A percentile compares a stretch with the other conserved stretches of the same genome.
Conservation (phyloP, 176 grass and related monocot genomes). For the Ensete ventricosum region DNA sequence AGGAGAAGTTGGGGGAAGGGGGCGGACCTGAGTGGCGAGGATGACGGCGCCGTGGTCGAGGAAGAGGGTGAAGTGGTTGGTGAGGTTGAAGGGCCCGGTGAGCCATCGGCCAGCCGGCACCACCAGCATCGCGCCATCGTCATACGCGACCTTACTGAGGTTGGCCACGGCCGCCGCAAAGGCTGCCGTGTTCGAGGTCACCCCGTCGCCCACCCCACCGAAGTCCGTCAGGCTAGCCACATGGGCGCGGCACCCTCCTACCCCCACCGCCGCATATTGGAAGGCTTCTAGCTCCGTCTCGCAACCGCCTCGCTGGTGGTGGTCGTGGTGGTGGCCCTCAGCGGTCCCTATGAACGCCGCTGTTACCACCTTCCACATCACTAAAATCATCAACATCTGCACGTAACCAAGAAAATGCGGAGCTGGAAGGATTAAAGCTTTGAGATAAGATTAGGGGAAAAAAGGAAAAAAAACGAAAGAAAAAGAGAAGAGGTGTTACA, state of each 20-base stretch:
- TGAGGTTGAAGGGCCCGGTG: slow-evolving; percentile 94
- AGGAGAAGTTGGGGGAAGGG: background rate
- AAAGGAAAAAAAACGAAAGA: background rate
- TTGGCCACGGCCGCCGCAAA: slow-evolving; percentile 62
- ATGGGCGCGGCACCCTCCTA: slow-evolving; percentile 36
- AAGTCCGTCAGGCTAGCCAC: slow-evolving; percentile 58
- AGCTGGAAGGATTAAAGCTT: background rate
- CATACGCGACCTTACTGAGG: slow-evolving; percentile 21
- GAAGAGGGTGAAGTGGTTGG: slow-evolving; percentile 93
- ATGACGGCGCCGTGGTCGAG: slow-evolving; percentile 68
- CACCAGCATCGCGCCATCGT: slow-evolving; percentile 65
- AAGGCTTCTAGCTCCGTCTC: background rate
- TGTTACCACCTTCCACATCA: background rate
- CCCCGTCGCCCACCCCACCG: slow-evolving; percentile 70
- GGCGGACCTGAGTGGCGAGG: slow-evolving; percentile 48
- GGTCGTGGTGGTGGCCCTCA: background rate
- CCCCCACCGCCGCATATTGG: background rate
- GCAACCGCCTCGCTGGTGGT: background rate
- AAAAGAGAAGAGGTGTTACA: background rate
- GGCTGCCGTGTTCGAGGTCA: slow-evolving; percentile 60
- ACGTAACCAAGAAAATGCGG: background rate
- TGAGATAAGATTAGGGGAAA: background rate
- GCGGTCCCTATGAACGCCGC: background rate
- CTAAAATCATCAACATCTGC: background rate
- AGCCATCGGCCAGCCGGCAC: slow-evolving; percentile 57